Percentiles rank a stretch among this genome's conserved stretches.
Conservation (phyloP, 768 basidiomycete species). For the Suillus tomentosus region DNA sequence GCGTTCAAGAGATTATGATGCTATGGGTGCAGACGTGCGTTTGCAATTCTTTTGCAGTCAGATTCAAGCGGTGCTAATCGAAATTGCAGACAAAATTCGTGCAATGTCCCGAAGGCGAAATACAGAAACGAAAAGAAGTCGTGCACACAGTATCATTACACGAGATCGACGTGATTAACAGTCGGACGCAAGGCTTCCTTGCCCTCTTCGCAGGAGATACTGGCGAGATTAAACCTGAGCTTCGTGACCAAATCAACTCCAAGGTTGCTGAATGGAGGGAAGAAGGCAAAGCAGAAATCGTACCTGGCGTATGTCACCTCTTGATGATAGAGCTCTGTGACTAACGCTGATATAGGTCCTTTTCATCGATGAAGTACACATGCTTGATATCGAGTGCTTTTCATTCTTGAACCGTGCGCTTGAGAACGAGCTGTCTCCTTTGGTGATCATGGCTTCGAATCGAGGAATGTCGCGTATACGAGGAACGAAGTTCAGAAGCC, state of each 20-base stretch:
- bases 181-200: slow-evolving; percentile 96
- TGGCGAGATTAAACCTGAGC: slow-evolving; percentile 97
- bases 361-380: slow-evolving; percentile 99
- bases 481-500: slow-evolving; percentile 91
- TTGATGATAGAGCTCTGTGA: background rate
- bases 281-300: slow-evolving; percentile 97
- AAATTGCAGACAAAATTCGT: slow-evolving; percentile 88
- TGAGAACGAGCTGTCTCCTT: slow-evolving; percentile 88
- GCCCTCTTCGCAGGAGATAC: slow-evolving; percentile 96
- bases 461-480: slow-evolving; percentile 93
- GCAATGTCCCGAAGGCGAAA: slow-evolving; percentile 96
- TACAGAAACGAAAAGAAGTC: slow-evolving; percentile 96
- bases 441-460: slow-evolving; percentile 99
- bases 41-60: slow-evolving; percentile 5
- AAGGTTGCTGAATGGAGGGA: slow-evolving; percentile 98
- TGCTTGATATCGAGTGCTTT: slow-evolving; percentile 99
- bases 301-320: slow-evolving; percentile 76
- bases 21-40: slow-evolving; percentile 97
- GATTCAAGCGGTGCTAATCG: background rate
- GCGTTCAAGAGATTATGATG: slow-evolving; percentile 97
- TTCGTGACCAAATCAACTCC: slow-evolving; percentile 94
- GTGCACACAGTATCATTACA: slow-evolving; percentile 97
- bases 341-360: slow-evolving; percentile 60
- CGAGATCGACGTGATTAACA: slow-evolving; percentile 99
- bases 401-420: slow-evolving; percentile 97